Base-by-base conservation (phyloP, 225 moss, liverwort and hornwort genomes). In the Antitrichia curtipendula region DNA sequence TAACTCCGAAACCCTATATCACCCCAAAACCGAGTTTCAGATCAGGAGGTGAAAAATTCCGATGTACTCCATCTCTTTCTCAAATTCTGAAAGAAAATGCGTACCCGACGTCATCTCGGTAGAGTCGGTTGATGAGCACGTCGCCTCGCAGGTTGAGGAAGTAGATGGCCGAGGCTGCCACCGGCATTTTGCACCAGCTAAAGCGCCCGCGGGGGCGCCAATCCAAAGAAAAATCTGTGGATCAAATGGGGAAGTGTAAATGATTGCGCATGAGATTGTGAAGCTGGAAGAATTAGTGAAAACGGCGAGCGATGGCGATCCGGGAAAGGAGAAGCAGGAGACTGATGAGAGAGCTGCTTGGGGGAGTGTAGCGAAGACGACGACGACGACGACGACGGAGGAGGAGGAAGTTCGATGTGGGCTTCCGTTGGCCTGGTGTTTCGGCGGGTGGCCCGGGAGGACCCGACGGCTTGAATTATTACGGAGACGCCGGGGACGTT, bases 151-250 rank as follows among this genome's bases (percentile, higher is more conserved):
- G 91, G 85, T 95, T 95, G 73, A 95, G 91, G 76, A 95, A 95
- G 83, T 95, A 95, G 89, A 95, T 91, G 89, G 94, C 94, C 72
- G 94, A 95, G 84, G 94, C 94, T 86, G 94, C 94, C 92, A 95
- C 93, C 87, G 94, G 94, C 94, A 95, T 95, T 50, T 77, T 91
- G 89, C 75, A 52, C 53, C 53, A 68, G 74, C 43, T 43, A 3
- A 68, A 59, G 59, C 53, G 68, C 41, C 56, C 24, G 10, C 32
- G 16, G 13, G 88, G 50, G 84, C 84, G 85, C 62, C 92, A 61
- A 87, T 91, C 90, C 84, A 74, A 68, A 36, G 78, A 53, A 17
- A 58, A 66, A 43, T 31, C 7, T 11, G 76, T 13, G 34, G 80
- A 78, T 78, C 78, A 58, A 80, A 16, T 16, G 16, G 9, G 43